Percentiles rank a stretch among this genome's conserved stretches.
Evolutionary conservation across 306 rosid genomes (phyloP).

Genomic region (Quercus rubra): DNA sequence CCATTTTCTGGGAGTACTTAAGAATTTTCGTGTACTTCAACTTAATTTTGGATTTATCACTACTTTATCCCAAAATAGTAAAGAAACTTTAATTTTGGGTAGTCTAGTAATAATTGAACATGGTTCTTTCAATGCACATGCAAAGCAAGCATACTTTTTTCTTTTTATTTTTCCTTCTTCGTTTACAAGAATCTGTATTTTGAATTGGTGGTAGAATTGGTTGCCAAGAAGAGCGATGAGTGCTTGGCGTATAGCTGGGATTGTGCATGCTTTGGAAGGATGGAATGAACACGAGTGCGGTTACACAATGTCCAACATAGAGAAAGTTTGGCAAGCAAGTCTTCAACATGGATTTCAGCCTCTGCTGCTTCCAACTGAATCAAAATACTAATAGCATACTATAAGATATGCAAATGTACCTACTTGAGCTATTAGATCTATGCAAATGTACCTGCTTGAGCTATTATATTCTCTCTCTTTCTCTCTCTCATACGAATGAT

Average conservation of each 20-base stretch:
- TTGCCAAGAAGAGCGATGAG: conserved; percentile 49
- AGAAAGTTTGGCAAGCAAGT: conserved; percentile 36
- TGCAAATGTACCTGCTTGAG: too few relatives aligned
- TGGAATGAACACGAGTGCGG: conserved; percentile 46
- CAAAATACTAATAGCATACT: background rate
- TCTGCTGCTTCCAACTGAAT: conserved; percentile 4
- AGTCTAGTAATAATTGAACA: background rate
- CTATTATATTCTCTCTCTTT: too few relatives aligned
- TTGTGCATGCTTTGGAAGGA: conserved; percentile 35
- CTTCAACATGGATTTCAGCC: conserved; percentile 47
- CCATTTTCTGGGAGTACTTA: too few relatives aligned
- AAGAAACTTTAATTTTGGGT: conserved; percentile 4
- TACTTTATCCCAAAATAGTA: too few relatives aligned
- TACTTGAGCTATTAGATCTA: too few relatives aligned
- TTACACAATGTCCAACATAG: background rate
- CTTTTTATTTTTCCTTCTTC: background rate
- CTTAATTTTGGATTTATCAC: too few relatives aligned
- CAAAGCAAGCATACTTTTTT: background rate
- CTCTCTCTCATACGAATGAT: too few relatives aligned
- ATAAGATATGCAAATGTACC: too few relatives aligned
- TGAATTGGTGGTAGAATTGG: conserved; percentile 12
- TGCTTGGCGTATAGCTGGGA: conserved; percentile 39
- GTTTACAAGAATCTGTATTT: background rate
- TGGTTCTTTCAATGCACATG: background rate
- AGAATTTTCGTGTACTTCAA: too few relatives aligned